Evolutionary conservation across 352 stramenopile species (phyloP), one percentile per base, ranked within the genome.

Genomic region (Pythium insidiosum): DNA sequence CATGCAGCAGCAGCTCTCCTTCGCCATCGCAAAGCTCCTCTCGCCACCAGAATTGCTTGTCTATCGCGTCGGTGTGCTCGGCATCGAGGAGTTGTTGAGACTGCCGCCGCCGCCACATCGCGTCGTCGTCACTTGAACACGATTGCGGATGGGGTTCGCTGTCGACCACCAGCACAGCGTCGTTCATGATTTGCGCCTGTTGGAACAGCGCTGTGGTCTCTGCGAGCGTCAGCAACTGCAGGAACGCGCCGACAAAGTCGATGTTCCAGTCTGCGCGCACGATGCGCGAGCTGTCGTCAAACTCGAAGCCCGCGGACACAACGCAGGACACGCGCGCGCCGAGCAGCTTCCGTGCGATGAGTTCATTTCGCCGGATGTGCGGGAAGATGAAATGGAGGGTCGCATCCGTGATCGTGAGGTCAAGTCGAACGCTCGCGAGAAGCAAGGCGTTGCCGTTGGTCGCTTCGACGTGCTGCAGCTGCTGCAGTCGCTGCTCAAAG

Each of bases 151-250:
- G n/a, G n/a, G n/a, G n/a, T n/a, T n/a, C n/a, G 28, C 28, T 34
- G 15, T 34, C 28, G 28, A 9, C 37, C 1, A 26, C 19, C 5
- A 55, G 13, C 10, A 38, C 30, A n/a, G 39, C 39, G 21, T 55
- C 47, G 7, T 19, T n/a, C 5, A 22, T 33, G 19, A 49, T 46
- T 18, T 41, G 25, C 9, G 49, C 49, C 5, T 46, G 23, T 1
- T 45, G 18, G 5, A 56, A 23, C 26, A 49, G 40, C 16, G 36
- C n/a, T 11, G 40, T 41, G n/a, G 41, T 50, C 36, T 56, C 49
- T 5, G 50, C 49, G n/a, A 56, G 38, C 19, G 49, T 46, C 40
- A 56, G 34, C 13, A 56, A 9, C 5, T 40, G n/a, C 25, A 30
- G 35, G 1, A 56, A 20, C 29, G 20, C 49, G 5, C 12, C 22